Evolutionary conservation across 441 rosid species (phyloP).

Genomic region (Geranium incanum): DNA sequence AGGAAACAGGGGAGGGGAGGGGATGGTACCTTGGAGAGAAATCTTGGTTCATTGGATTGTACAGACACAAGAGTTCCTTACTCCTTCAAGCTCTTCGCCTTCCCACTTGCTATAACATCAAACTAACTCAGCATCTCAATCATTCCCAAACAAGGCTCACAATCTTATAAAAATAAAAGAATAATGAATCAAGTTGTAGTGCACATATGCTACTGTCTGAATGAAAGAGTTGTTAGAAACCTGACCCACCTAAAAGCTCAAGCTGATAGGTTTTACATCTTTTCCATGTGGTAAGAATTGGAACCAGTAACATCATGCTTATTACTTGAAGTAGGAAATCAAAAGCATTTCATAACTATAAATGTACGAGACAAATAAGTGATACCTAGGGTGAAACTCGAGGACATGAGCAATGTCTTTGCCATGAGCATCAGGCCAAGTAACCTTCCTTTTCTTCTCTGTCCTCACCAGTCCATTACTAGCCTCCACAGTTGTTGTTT

Average conservation of each 20-base stretch:
- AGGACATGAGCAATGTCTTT: conserved; percentile 68
- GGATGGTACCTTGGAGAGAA: too few relatives aligned
- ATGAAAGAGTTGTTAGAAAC: too few relatives aligned
- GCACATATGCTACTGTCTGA: too few relatives aligned
- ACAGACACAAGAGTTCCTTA: conserved; percentile 55
- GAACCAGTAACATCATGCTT: too few relatives aligned
- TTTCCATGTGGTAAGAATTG: too few relatives aligned
- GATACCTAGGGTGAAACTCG: conserved; percentile 68
- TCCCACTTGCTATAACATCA: conserved; percentile 28
- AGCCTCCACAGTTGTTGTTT: conserved; percentile 21
- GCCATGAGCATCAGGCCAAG: conserved; percentile 75
- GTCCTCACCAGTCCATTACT: background rate
- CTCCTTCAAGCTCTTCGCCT: conserved; percentile 54
- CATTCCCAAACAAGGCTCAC: background rate
- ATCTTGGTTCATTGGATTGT: conserved; percentile 43
- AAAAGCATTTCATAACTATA: background rate
- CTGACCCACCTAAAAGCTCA: too few relatives aligned
- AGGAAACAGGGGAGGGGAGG: too few relatives aligned
- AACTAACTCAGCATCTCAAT: background rate
- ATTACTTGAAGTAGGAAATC: too few relatives aligned
- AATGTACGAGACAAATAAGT: background rate
- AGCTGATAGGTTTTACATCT: too few relatives aligned
- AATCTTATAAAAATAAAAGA: too few relatives aligned
- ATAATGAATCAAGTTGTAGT: too few relatives aligned
- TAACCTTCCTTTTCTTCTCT: conserved; percentile 42